A percentile compares a stretch with the other conserved stretches of the same genome.
phyloP scores from a whole-genome alignment of 2,329 filamentous ascomycete species.

The Fusarium domesticum region DNA sequence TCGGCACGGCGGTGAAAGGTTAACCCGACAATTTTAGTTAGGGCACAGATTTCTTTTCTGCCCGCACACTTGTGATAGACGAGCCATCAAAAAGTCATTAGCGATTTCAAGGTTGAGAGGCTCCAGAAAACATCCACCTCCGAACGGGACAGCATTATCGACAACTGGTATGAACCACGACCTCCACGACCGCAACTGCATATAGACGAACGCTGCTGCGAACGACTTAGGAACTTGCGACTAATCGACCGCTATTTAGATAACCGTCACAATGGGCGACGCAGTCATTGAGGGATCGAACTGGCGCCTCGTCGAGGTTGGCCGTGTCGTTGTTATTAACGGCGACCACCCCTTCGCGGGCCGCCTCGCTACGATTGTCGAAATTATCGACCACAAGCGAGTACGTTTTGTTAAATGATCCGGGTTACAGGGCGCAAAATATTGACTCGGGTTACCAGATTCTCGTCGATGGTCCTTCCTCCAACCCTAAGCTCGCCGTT shows the following conservation, averaged over 20 bases:
- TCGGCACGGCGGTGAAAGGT: constrained; percentile 26
- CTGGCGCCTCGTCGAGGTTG: constrained; percentile 98
- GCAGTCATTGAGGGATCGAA: constrained; percentile 76
- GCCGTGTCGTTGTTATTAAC: constrained; percentile 92
- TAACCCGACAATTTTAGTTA: constrained; percentile 38
- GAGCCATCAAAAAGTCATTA: constrained; percentile 42
- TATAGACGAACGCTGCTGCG: constrained; percentile 23
- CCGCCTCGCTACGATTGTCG: constrained; percentile 89
- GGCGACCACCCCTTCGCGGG: constrained; percentile 72
- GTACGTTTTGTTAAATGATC: constrained; percentile 61
- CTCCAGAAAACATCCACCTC: constrained; percentile 38
- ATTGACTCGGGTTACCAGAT: constrained; percentile 57
- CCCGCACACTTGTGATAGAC: constrained; percentile 39
- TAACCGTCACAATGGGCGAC: constrained; percentile 74
- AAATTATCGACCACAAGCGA: constrained; percentile 99
- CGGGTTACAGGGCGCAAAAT: constrained; percentile 11
- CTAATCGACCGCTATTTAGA: constrained; percentile 43
- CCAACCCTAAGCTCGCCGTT: constrained; percentile 73
- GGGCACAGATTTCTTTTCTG: constrained; percentile 42
- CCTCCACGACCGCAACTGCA: constrained; percentile 27
- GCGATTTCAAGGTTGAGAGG: constrained; percentile 37
- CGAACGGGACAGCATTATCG: constrained; percentile 39
- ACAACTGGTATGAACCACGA: constrained; percentile 39
- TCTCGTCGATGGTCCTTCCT: constrained; percentile 91
- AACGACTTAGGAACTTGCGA: constrained; percentile 29